Percentiles rank a stretch among this genome's conserved stretches.
phyloP scores from a whole-genome alignment of 2,329 filamentous ascomycete genomes.

The Beauveria rudraprayagi region DNA sequence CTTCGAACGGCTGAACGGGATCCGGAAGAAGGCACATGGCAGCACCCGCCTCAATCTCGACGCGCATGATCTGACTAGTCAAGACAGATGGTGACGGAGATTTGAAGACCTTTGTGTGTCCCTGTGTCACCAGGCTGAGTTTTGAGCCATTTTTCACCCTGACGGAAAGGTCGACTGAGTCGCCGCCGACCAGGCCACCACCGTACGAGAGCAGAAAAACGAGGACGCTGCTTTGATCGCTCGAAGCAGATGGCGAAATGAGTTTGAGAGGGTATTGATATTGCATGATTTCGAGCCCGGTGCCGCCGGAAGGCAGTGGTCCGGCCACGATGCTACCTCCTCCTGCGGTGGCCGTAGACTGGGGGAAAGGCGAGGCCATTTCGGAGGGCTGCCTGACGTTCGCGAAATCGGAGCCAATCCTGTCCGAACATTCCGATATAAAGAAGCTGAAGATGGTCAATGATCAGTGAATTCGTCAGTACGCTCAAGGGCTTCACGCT shows the following conservation, averaged over 20 bases:
- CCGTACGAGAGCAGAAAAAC: slow-evolving; percentile 92
- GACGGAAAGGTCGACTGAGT: slow-evolving; percentile 67
- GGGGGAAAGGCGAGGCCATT: slow-evolving; percentile 66
- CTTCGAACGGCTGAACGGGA: slow-evolving; percentile 83
- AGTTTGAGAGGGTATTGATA: slow-evolving; percentile 96
- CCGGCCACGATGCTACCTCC: slow-evolving; percentile 69
- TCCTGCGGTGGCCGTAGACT: slow-evolving; percentile 65
- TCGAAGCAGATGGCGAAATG: slow-evolving; percentile 66
- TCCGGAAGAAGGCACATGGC: slow-evolving; percentile 71
- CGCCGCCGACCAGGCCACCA: slow-evolving; percentile 83
- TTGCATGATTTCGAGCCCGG: slow-evolving; percentile 64
- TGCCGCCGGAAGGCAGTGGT: slow-evolving; percentile 61
- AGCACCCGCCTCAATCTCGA: slow-evolving; percentile 41
- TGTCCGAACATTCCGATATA: background rate
- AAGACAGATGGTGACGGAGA: slow-evolving; percentile 48
- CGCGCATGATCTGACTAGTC: slow-evolving; percentile 50
- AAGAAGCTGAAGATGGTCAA: background rate
- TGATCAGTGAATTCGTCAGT: too few species aligned
- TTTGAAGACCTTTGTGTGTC: slow-evolving; percentile 95
- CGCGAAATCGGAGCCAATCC: background rate
- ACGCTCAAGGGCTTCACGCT: background rate
- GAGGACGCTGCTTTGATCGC: slow-evolving; percentile 59
- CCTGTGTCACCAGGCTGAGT: slow-evolving; percentile 61
- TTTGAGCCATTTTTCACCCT: slow-evolving; percentile 56
- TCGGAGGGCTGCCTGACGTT: background rate